Base-by-base conservation (phyloP, 371 early-diverging fungal genomes). In the Mucor piriformis region DNA sequence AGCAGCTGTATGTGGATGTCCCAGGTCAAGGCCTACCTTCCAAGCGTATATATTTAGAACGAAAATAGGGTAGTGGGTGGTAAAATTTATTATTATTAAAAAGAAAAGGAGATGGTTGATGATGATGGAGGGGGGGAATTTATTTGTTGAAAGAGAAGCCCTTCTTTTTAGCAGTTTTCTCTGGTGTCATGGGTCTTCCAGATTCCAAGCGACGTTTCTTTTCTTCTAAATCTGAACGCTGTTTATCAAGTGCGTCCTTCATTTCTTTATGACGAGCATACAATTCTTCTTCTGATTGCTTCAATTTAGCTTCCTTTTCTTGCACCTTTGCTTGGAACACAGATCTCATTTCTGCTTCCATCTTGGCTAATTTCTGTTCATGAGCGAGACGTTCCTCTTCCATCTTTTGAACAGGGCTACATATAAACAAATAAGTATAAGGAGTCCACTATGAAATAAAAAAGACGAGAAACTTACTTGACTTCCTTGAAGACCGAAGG, bases 281-380 rank as follows among this genome's bases (percentile, higher is more conserved):
- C 27, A 97, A 83, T 84, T 98, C 98, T 70, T 97, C 96, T 70
- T 98, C 98, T 24, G 91, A 89, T 68, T 95, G 95, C 81, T 95
- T 96, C 69, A 98, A 81, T 82, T 97, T 97, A 53, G 90, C 81
- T 72, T 97, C 97, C 84, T 97, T 97, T 76, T 98, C 98, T 60
- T 94, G 92, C 11, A 98, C 97, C 86, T 98, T 98, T 64, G 94
- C 95, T 73, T 95, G 93, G 91, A 98, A 97, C 34, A 98, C 97
- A 11, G 90, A 85, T 74, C 92, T 91, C 97, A 98, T 97, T 73
- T 98, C 97, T 46, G 91, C 87, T 72, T 98, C 97, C 97, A 98
- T 95, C 87, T 96, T 95, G 66, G 89, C 83, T 83, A 98, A 85
- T 81, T 95, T 95, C 67, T 88, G 90, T 74, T 98, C 97, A 68